Evolutionary conservation across 176 grass and related monocot genomes (phyloP).

Genomic region (Canna indica): DNA sequence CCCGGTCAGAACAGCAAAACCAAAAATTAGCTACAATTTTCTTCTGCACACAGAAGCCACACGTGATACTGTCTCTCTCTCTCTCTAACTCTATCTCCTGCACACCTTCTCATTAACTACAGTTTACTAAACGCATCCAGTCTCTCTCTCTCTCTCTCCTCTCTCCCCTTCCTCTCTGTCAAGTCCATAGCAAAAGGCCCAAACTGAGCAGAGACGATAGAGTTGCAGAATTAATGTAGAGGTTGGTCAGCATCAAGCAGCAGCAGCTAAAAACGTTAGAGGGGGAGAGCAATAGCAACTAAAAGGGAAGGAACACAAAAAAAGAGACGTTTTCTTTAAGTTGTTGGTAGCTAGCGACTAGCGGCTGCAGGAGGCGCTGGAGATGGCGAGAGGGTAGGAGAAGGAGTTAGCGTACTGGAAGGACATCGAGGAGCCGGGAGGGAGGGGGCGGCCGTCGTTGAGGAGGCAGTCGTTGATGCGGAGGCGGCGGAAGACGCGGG

Average conservation of each 20-base stretch:
- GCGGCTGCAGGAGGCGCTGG: conserved; percentile 22
- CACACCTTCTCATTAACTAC: conserved; percentile 3
- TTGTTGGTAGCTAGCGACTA: neutral
- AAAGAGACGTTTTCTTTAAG: neutral
- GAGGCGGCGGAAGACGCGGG: conserved; percentile 62
- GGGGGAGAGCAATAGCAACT: neutral
- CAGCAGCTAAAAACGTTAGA: neutral
- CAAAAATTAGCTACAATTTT: neutral
- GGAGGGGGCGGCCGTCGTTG: conserved; percentile 63
- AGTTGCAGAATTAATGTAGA: conserved; percentile 2
- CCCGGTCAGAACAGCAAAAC: neutral
- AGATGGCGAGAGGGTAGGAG: conserved; percentile 23
- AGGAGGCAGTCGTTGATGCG: conserved; percentile 68
- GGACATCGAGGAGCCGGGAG: conserved; percentile 47
- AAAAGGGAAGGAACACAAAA: neutral
- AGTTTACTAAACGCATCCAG: neutral
- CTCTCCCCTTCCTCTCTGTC: neutral
- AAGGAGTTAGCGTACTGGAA: conserved; percentile 92
- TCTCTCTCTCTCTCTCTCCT: neutral
- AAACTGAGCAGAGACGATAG: conserved; percentile 2
- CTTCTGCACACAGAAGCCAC: neutral
- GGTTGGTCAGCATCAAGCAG: conserved; percentile 1
- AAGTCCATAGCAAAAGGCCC: neutral
- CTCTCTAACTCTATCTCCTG: too few species aligned
- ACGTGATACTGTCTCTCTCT: neutral